phyloP scores from a whole-genome alignment of 441 rosid genomes.

The Macaranga tanarius region DNA sequence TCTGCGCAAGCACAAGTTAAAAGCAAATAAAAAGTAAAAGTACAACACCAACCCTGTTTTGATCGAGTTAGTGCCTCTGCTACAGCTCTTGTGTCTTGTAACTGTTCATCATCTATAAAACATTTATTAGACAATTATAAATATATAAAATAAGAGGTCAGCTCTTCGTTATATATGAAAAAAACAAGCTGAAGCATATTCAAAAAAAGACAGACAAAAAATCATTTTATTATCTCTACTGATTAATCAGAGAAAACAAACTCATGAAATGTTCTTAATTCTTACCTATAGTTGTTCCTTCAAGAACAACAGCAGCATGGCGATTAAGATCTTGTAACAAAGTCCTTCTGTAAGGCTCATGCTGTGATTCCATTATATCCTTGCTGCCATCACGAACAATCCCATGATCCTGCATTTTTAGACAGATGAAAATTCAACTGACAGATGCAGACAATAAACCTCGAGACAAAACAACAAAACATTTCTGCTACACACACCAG shows the following conservation, averaged over 20 bases:
- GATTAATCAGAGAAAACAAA: slow-evolving; percentile 15
- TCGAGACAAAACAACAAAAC: background rate
- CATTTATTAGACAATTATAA: slow-evolving; percentile 5
- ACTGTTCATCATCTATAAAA: slow-evolving; percentile 58
- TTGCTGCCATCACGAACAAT: slow-evolving; percentile 67
- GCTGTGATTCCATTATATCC: slow-evolving; percentile 54
- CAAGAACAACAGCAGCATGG: slow-evolving; percentile 93
- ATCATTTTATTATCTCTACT: slow-evolving; percentile 9
- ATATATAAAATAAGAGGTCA: slow-evolving; percentile 2
- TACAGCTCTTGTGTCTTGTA: slow-evolving; percentile 69
- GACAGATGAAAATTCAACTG: background rate
- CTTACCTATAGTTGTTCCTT: slow-evolving; percentile 79
- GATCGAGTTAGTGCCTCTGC: slow-evolving; percentile 82
- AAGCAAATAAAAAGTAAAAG: slow-evolving; percentile 18
- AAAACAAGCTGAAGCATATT: slow-evolving; percentile 2
- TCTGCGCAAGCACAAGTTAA: slow-evolving; percentile 17
- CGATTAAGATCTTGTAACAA: slow-evolving; percentile 80
- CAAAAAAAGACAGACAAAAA: slow-evolving; percentile 2
- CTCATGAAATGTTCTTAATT: slow-evolving; percentile 31
- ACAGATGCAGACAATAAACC: slow-evolving; percentile 6
- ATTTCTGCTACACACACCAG: background rate
- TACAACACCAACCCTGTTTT: slow-evolving; percentile 52
- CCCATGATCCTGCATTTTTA: slow-evolving; percentile 67
- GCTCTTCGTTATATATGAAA: slow-evolving; percentile 1
- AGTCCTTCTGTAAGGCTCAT: slow-evolving; percentile 62